These are phyloP conservation scores for Penicillium steckii DNA, from an alignment of 495 filamentous ascomycete genomes.

Conservation along the genomic window DNA sequence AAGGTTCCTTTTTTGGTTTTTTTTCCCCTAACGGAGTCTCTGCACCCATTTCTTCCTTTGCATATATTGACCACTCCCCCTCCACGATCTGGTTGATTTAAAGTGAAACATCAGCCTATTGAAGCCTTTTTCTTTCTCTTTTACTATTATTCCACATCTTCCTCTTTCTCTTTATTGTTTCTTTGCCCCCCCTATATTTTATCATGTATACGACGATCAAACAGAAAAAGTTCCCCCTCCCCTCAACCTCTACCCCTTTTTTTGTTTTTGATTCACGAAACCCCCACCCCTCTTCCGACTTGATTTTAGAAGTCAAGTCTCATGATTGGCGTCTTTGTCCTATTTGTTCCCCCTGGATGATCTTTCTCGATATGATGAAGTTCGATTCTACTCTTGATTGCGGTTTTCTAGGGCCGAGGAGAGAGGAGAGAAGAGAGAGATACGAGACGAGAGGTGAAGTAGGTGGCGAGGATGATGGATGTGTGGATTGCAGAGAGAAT, in stretches of 20 bases:
- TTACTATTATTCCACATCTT: not conserved
- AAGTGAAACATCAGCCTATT: not conserved
- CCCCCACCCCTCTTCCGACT: constrained; percentile 12
- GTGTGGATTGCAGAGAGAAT: constrained; percentile 20
- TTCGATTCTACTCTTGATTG: constrained; percentile 26
- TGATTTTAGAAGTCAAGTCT: constrained; percentile 31
- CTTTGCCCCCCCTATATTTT: constrained; percentile 20
- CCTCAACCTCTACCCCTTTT: constrained; percentile 1
- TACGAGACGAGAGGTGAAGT: constrained; percentile 19
- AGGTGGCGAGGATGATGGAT: constrained; percentile 10
- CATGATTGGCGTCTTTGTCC: constrained; percentile 44
- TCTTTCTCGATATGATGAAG: constrained; percentile 28
- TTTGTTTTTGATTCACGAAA: constrained; percentile 27
- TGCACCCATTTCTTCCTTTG: constrained; percentile 35
- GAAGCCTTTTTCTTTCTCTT: too few relatives aligned
- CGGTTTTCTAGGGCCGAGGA: constrained; percentile 29
- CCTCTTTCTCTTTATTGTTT: constrained; percentile 3
- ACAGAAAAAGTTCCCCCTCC: constrained; percentile 35
- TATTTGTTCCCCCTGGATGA: constrained; percentile 37
- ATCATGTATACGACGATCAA: constrained; percentile 48
- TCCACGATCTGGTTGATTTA: not conserved
- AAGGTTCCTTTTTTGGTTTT: too few relatives aligned
- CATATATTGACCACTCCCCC: constrained; percentile 39
- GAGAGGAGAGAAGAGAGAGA: constrained; percentile 18
- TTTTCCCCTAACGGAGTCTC: constrained; percentile 24